Evolutionary conservation across 768 basidiomycete genomes (phyloP), one percentile per base, ranked within the genome.

Genomic region (Suillus subaureus): DNA sequence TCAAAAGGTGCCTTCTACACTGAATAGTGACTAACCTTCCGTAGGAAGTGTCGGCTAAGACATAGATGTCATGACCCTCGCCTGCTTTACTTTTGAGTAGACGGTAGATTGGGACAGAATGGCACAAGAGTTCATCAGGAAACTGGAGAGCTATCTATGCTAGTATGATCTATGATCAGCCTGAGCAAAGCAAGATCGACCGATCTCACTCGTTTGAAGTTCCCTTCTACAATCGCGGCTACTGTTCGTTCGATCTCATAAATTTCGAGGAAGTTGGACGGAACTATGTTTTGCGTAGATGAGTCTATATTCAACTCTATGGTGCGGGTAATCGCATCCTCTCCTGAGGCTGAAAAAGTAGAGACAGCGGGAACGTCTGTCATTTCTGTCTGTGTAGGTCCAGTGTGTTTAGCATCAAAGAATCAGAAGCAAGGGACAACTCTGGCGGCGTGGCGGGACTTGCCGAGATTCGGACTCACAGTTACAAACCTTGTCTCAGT

Each of bases 11-110:
- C 52, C 23, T 18, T 56, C 42, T 57, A 26, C 5, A 56, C 18
- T 26, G 6, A 63, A 42, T 11, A 23, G 70, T 70, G 12, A n/a
- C 87, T 54, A 80, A 88, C 96, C 93, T 96, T 78, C 96, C 97
- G 77, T 98, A 98, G 5, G 96, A 97, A 26, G 96, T 98, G 77
- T 99, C 97, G 15, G 96, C 97, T n/a, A 98, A 83, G 6, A 97
- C 90, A 74, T 94, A 97, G 28, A 94, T 79, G 70, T 96, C 91
- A 61, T 80, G 80, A 23, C 57, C 74, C 1, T 69, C 60, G 54
- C 82, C 80, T 28, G 88, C 73, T 63, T 71, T 76, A 2, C 73
- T 72, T 72, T 89, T 92, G 42, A 99, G 82, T 5, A 79, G 73
- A 45, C 86, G 83, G 74, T 89, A 96, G 33, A 99, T 89, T 3